Conservation (phyloP, 768 basidiomycete species). For the Leccinum sublutescens region DNA sequence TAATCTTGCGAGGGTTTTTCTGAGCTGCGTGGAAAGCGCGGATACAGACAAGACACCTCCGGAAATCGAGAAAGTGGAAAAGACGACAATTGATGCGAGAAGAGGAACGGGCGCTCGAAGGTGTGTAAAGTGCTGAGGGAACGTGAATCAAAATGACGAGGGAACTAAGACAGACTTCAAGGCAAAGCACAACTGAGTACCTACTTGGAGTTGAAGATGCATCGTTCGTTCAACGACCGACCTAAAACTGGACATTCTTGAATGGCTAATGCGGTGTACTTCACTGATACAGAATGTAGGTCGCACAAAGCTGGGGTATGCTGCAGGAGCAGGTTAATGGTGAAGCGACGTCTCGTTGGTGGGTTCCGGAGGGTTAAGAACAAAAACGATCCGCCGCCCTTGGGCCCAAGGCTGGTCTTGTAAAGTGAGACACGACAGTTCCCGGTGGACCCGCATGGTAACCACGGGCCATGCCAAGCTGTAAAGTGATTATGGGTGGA, state of each 20-base stretch:
- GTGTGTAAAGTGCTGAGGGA: conserved; percentile 2
- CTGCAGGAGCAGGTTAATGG: not conserved
- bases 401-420: not conserved
- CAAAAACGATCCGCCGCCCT: not conserved
- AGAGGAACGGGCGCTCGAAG: conserved; percentile 4
- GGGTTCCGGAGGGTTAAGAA: not conserved
- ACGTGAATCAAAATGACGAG: not conserved
- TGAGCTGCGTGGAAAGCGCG: conserved; percentile 5
- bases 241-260: conserved; percentile 6
- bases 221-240: conserved; percentile 11
- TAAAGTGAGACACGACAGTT: not conserved
- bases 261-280: not conserved
- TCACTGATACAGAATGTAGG: not conserved
- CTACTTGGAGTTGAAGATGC: conserved; percentile 11
- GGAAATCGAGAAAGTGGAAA: conserved; percentile 12
- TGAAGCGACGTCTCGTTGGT: not conserved
- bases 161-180: not conserved
- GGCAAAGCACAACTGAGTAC: not conserved
- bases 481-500: not conserved
- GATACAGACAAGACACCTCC: conserved; percentile 1
- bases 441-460: not conserved
- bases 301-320: not conserved
- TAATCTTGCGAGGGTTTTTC: conserved; percentile 4
- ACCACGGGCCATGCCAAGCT: not conserved
- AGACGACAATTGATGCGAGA: conserved; percentile 9